These are phyloP conservation scores for Gossypium ekmanianum DNA, from an alignment of 345 rosid genomes.

Conservation along the genomic window DNA sequence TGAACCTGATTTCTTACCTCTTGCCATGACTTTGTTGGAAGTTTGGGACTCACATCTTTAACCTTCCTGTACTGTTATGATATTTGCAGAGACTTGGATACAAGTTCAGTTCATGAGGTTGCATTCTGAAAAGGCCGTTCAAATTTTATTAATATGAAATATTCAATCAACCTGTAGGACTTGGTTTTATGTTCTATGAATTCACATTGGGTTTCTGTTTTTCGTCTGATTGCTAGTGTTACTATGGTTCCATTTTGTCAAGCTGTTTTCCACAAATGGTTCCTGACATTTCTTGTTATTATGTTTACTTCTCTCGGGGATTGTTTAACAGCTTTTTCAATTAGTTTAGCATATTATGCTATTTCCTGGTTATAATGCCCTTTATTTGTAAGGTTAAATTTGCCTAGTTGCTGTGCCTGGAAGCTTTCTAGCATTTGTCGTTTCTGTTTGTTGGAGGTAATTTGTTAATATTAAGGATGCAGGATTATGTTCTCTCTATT, in stretches of 20 bases:
- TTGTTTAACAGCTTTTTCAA: slow-evolving; percentile 3
- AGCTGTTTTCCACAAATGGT: not conserved
- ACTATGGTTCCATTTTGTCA: not conserved
- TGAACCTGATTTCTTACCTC: slow-evolving; percentile 93
- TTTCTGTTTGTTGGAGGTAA: not conserved
- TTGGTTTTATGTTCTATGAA: slow-evolving; percentile 26
- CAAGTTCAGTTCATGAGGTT: slow-evolving; percentile 30
- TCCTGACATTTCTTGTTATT: not conserved
- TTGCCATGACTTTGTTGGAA: slow-evolving; percentile 93
- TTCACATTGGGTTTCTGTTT: slow-evolving; percentile 30
- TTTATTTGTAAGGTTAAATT: slow-evolving; percentile 11
- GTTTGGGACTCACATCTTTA: slow-evolving; percentile 99
- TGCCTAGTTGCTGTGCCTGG: not conserved
- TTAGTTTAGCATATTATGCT: not conserved
- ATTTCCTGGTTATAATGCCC: not conserved
- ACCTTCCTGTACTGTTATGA: slow-evolving; percentile 98
- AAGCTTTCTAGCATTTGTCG: not conserved
- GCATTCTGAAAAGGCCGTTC: slow-evolving; percentile 24
- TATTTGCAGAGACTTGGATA: slow-evolving; percentile 85
- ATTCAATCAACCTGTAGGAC: slow-evolving; percentile 42
- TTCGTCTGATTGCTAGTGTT: slow-evolving; percentile 34
- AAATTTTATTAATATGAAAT: slow-evolving; percentile 31
- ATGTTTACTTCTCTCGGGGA: not conserved
- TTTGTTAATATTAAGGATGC: not conserved
- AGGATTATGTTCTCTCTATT: slow-evolving; percentile 6